A percentile compares a stretch with the other conserved stretches of the same genome.
Conservation (phyloP, 768 basidiomycete species). For the Glaciozyma antarctica region DNA sequence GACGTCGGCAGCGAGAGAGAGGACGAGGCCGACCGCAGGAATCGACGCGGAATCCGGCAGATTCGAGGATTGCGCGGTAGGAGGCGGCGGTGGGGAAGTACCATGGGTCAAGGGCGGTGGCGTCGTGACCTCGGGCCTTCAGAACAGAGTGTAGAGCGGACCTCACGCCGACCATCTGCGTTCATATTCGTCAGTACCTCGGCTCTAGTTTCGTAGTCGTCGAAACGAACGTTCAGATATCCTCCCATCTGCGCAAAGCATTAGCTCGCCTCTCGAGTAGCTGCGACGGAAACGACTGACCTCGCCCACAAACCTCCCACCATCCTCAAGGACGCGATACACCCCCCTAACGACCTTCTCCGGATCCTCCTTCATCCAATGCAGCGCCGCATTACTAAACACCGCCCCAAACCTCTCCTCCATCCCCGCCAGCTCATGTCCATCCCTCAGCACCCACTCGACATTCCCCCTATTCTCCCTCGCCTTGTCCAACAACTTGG, state of each 20-base stretch:
- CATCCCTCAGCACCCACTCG: constrained; percentile 15
- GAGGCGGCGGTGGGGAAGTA: constrained; percentile 67
- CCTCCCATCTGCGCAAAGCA: constrained; percentile 19
- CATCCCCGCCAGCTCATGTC: constrained; percentile 14
- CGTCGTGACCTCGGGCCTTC: constrained; percentile 50
- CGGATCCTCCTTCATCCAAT: constrained; percentile 77
- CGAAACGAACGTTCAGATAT: constrained; percentile 4
- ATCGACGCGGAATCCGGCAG: constrained; percentile 51
- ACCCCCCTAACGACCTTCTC: constrained; percentile 54
- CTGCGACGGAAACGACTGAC: constrained; percentile 54
- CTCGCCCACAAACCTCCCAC: constrained; percentile 64
- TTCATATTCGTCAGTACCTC: no score
- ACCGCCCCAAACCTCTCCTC: constrained; percentile 55
- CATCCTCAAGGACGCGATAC: constrained; percentile 55
- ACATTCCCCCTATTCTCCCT: constrained; percentile 35
- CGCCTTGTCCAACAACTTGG: constrained; percentile 59
- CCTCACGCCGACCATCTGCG: constrained; percentile 49
- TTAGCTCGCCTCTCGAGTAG: background rate
- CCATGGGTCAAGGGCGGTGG: constrained; percentile 63
- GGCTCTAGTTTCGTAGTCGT: no score
- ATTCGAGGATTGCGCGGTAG: constrained; percentile 53
- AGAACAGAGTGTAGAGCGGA: constrained; percentile 51
- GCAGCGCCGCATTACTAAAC: constrained; percentile 69
- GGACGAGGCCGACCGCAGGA: constrained; percentile 40
- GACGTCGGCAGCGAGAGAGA: constrained; percentile 37